phyloP scores from a whole-genome alignment of 1,139 yeast species.

The Debaryomyces nepalensis region DNA sequence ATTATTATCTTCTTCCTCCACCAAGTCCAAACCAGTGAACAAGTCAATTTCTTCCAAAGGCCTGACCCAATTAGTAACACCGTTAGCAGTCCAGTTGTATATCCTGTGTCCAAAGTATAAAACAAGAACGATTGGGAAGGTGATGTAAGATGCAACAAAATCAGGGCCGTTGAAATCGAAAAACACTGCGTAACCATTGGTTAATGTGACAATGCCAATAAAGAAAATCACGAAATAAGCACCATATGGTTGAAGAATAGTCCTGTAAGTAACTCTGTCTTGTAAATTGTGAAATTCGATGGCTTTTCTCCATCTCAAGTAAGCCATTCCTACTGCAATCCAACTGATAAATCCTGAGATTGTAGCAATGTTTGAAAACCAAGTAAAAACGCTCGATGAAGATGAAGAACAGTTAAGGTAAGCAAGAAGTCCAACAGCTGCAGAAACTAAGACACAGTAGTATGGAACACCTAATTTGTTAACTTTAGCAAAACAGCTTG shows the following conservation, averaged over 20 bases:
- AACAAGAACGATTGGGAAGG: conserved; percentile 56
- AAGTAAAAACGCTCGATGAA: conserved; percentile 60
- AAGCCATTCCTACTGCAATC: conserved; percentile 55
- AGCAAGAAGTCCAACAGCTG: conserved; percentile 51
- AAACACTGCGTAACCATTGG: conserved; percentile 65
- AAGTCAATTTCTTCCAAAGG: conserved; percentile 51
- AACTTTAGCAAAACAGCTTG: conserved; percentile 56
- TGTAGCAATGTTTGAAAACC: conserved; percentile 73
- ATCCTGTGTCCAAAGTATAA: conserved; percentile 50
- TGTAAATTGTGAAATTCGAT: conserved; percentile 43
- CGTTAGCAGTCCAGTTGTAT: conserved; percentile 34
- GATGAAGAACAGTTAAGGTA: conserved; percentile 62
- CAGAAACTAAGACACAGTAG: conserved; percentile 44
- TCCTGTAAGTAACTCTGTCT: conserved; percentile 53
- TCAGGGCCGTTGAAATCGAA: conserved; percentile 55
- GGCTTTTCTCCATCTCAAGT: conserved; percentile 60
- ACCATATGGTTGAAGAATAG: conserved; percentile 55
- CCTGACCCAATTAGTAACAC: conserved; percentile 36
- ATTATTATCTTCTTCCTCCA: conserved; percentile 42
- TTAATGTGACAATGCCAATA: conserved; percentile 50
- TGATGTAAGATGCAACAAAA: conserved; percentile 65
- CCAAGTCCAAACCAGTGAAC: conserved; percentile 48
- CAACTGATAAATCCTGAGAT: conserved; percentile 73
- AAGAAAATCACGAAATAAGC: conserved; percentile 54
- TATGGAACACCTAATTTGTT: conserved; percentile 70